A percentile compares a stretch with the other conserved stretches of the same genome.
phyloP scores from a whole-genome alignment of 1,284 basidiomycete species.

The Earliella scabrosa region DNA sequence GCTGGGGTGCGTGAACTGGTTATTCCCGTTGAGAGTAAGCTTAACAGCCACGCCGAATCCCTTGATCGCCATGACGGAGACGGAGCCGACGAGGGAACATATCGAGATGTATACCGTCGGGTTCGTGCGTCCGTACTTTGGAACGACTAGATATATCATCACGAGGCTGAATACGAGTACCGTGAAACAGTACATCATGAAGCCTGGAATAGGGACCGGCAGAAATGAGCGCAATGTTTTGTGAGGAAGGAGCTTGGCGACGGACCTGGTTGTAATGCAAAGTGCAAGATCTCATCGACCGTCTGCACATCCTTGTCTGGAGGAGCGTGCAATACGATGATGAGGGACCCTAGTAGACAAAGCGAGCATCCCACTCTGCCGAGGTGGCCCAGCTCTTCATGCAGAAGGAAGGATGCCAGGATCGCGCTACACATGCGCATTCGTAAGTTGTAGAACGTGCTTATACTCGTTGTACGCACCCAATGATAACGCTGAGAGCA shows the following conservation, averaged over 20 bases:
- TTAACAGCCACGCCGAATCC: constrained; percentile 97
- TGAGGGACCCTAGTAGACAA: constrained; percentile 90
- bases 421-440: constrained; percentile 67
- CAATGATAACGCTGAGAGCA: constrained; percentile 96
- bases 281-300: constrained; percentile 92
- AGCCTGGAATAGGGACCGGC: constrained; percentile 63
- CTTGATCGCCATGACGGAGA: constrained; percentile 94
- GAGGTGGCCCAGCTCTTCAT: constrained; percentile 93
- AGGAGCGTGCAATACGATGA: constrained; percentile 97
- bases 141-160: constrained; percentile 89
- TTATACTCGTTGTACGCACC: constrained; percentile 55
- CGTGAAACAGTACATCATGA: constrained; percentile 87
- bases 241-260: too few relatives aligned
- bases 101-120: constrained; percentile 95
- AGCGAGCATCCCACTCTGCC: constrained; percentile 92
- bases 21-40: constrained; percentile 91
- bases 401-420: constrained; percentile 90
- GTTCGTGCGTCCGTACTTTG: constrained; percentile 87
- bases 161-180: constrained; percentile 83
- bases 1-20: constrained; percentile 93
- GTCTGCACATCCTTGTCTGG: constrained; percentile 94
- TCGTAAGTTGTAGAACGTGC: not conserved
- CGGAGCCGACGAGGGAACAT: constrained; percentile 87
- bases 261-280: constrained; percentile 88
- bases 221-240: too few relatives aligned